These are phyloP conservation scores for Pyrenophora teres DNA, from an alignment of 2,329 filamentous ascomycete genomes.

Conservation along the genomic window DNA sequence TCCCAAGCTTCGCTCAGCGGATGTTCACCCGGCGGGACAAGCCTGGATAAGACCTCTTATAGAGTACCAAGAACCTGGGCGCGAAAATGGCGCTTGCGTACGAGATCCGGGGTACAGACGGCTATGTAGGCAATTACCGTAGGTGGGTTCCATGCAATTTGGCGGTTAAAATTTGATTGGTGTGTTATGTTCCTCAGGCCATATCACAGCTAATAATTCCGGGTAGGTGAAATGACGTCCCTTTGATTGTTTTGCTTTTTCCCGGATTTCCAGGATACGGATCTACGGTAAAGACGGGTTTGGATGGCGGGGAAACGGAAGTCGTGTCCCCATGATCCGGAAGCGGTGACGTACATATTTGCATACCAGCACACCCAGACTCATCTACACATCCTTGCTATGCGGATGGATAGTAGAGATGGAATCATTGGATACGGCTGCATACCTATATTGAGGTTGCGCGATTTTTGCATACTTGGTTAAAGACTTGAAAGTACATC, in stretches of 20 bases:
- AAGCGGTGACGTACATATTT: neutral
- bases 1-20: conserved; percentile 18
- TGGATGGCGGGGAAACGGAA: conserved; percentile 1
- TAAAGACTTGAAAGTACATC: no score
- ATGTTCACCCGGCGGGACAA: conserved; percentile 35
- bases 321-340: conserved; percentile 4
- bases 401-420: neutral
- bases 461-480: no score
- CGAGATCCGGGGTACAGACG: conserved; percentile 23
- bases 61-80: conserved; percentile 26
- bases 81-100: conserved; percentile 3
- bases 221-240: conserved; percentile 6
- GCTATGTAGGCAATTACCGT: conserved; percentile 11
- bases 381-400: neutral
- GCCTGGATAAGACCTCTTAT: conserved; percentile 29
- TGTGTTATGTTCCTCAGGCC: conserved; percentile 2
- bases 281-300: neutral
- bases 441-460: no score
- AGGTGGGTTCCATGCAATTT: conserved; percentile 7
- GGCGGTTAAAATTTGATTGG: conserved; percentile 22
- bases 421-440: no score
- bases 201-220: conserved; percentile 10
- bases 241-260: conserved; percentile 4
- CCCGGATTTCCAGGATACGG: neutral
- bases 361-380: neutral